Percentiles rank a stretch among this genome's conserved stretches.
phyloP scores from a whole-genome alignment of 1,284 basidiomycete genomes.

The Fomitopsis betulina region DNA sequence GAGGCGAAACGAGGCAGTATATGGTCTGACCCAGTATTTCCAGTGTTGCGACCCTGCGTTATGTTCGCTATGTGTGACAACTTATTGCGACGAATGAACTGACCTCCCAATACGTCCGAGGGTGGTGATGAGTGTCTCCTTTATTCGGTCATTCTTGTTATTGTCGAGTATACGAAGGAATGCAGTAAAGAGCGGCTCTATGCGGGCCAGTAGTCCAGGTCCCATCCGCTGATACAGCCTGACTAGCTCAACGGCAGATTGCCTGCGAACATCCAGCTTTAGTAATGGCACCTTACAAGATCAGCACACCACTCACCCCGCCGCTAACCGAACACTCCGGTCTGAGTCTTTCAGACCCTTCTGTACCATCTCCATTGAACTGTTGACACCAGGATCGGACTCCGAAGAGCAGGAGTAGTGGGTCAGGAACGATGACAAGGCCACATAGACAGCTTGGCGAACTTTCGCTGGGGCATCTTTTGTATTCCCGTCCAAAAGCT shows the following conservation, averaged over 20 bases:
- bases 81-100: constrained; percentile 18
- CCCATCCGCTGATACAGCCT: constrained; percentile 32
- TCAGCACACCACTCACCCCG: constrained; percentile 48
- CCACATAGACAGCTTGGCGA: constrained; percentile 39
- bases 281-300: not conserved
- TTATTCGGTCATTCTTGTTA: constrained; percentile 36
- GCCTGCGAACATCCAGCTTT: constrained; percentile 26
- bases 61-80: not conserved
- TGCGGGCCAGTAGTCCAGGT: constrained; percentile 24
- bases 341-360: constrained; percentile 48
- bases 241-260: constrained; percentile 45
- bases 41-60: constrained; percentile 42
- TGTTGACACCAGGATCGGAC: constrained; percentile 33
- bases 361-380: constrained; percentile 35
- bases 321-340: constrained; percentile 55
- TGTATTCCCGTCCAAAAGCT: constrained; percentile 42
- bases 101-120: constrained; percentile 63
- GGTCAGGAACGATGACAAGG: constrained; percentile 40
- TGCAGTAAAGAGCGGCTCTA: constrained; percentile 41
- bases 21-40: constrained; percentile 59
- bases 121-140: constrained; percentile 59
- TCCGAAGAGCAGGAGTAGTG: constrained; percentile 42
- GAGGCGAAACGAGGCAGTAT: constrained; percentile 61
- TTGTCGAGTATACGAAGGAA: constrained; percentile 45
- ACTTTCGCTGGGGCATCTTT: constrained; percentile 42